phyloP scores from a whole-genome alignment of 495 filamentous ascomycete species.

The Penicillium steckii region DNA sequence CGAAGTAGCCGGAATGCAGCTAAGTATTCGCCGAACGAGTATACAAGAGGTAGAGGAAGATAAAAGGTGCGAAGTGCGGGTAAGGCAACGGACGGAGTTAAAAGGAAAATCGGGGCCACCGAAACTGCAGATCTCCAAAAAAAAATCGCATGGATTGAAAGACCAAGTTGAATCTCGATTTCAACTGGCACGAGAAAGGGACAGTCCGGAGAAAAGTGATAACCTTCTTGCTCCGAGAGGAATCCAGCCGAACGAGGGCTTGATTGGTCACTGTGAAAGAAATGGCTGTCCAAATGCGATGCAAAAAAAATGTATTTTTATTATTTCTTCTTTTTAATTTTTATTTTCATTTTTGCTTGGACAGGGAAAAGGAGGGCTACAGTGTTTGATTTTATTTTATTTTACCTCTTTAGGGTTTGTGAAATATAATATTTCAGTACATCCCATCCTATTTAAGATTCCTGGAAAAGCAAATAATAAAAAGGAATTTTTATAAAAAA shows the following conservation, averaged over 20 bases:
- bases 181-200: constrained; percentile 31
- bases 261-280: constrained; percentile 21
- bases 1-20: background rate
- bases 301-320: constrained; percentile 4
- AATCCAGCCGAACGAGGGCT: constrained; percentile 7
- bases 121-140: constrained; percentile 15
- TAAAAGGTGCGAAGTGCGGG: constrained; percentile 25
- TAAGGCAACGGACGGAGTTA: constrained; percentile 38
- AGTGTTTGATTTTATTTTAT: too few relatives aligned
- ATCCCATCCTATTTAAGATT: too few relatives aligned
- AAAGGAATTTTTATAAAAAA: constrained; percentile 13
- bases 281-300: constrained; percentile 13
- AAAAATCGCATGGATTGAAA: constrained; percentile 24
- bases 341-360: background rate
- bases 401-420: too few relatives aligned
- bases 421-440: background rate
- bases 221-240: constrained; percentile 21
- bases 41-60: constrained; percentile 21
- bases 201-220: constrained; percentile 31
- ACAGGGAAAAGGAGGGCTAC: too few relatives aligned
- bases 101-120: constrained; percentile 29
- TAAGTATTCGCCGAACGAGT: constrained; percentile 19
- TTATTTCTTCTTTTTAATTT: background rate
- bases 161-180: constrained; percentile 27
- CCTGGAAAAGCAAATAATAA: too few relatives aligned